Conservation (phyloP, 2,329 filamentous ascomycete genomes). For the Venturia carpophila region DNA sequence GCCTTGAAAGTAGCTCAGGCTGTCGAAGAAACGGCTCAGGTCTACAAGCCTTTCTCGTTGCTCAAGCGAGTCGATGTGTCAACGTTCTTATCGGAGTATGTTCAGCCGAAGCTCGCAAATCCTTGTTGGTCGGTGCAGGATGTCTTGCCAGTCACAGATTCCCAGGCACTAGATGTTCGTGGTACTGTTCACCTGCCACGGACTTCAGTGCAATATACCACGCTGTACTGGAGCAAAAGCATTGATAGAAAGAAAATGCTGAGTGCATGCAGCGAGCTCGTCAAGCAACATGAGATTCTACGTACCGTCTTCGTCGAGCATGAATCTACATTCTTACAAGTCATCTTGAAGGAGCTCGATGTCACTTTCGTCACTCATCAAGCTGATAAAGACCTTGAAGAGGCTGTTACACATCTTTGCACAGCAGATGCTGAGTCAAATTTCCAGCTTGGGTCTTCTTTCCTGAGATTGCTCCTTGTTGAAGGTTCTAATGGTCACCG, state of each 20-base stretch:
- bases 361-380: conserved; percentile 34
- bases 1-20: conserved; percentile 35
- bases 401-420: conserved; percentile 48
- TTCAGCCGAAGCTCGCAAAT: conserved; percentile 47
- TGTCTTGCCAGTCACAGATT: conserved; percentile 50
- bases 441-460: conserved; percentile 52
- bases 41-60: conserved; percentile 42
- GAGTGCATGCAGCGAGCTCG: conserved; percentile 46
- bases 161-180: conserved; percentile 52
- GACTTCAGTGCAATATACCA: conserved; percentile 56
- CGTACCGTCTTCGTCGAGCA: conserved; percentile 56
- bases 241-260: conserved; percentile 45
- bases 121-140: conserved; percentile 46
- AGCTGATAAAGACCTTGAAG: conserved; percentile 44
- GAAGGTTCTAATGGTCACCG: conserved; percentile 34
- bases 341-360: conserved; percentile 50
- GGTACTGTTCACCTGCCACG: conserved; percentile 51
- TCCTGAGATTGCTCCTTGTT: conserved; percentile 53
- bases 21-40: conserved; percentile 18
- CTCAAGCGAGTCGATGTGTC: conserved; percentile 37
- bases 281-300: conserved; percentile 55
- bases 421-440: conserved; percentile 48
- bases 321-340: conserved; percentile 45
- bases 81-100: conserved; percentile 40
- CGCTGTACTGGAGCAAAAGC: conserved; percentile 51